Conservation (phyloP, 1,139 yeast genomes). For the Blastobotrys arbuscula region DNA sequence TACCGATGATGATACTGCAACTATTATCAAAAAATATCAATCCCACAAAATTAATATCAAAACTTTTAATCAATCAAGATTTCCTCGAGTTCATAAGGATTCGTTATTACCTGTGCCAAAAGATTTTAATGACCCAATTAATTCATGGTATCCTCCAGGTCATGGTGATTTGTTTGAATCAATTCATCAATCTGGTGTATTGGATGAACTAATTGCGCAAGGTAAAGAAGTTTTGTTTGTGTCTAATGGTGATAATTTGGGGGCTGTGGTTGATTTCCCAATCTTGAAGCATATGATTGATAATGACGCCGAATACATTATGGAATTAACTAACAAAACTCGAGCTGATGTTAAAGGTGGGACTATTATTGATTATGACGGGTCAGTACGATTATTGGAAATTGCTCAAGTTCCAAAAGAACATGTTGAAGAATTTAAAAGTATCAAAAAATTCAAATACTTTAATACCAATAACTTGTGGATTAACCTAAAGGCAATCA, state of each 20-base stretch:
- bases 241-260: slow-evolving; percentile 96
- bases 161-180: slow-evolving; percentile 97
- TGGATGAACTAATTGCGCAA: slow-evolving; percentile 82
- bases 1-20: slow-evolving; percentile 93
- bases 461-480: slow-evolving; percentile 97
- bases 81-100: slow-evolving; percentile 93
- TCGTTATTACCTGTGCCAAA: slow-evolving; percentile 92
- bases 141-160: slow-evolving; percentile 98
- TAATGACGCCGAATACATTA: slow-evolving; percentile 86
- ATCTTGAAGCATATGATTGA: slow-evolving; percentile 91
- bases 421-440: slow-evolving; percentile 96
- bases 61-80: slow-evolving; percentile 95
- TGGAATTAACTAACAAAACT: slow-evolving; percentile 98
- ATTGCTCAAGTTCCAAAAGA: slow-evolving; percentile 99
- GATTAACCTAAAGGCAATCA: slow-evolving; percentile 92
- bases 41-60: slow-evolving; percentile 94
- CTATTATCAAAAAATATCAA: slow-evolving; percentile 91
- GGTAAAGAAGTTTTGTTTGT: slow-evolving; percentile 95
- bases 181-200: slow-evolving; percentile 81
- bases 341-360: slow-evolving; percentile 99
- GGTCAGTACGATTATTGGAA: slow-evolving; percentile 89
- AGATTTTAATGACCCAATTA: slow-evolving; percentile 63
- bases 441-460: slow-evolving; percentile 94
- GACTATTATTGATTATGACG: slow-evolving; percentile 93
- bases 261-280: slow-evolving; percentile 94